phyloP scores from a whole-genome alignment of 2,329 filamentous ascomycete species.

The Endoconidiophora polonica region DNA sequence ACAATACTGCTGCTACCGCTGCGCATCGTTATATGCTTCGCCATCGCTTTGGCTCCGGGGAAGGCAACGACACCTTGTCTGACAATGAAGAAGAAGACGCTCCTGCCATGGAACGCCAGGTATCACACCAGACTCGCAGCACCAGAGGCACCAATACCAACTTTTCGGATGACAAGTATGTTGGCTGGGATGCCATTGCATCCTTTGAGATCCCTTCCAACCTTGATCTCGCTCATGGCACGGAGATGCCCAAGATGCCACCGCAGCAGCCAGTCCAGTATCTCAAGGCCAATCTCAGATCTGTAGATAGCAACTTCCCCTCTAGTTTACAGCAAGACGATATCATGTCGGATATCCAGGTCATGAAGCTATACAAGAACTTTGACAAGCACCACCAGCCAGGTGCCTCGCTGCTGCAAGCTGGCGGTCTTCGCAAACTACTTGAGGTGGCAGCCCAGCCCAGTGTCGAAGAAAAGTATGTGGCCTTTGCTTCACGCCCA shows the following conservation, averaged over 20 bases:
- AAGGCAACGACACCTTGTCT: constrained; percentile 33
- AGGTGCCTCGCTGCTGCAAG: constrained; percentile 38
- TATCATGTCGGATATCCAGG: constrained; percentile 35
- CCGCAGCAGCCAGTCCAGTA: constrained; percentile 40
- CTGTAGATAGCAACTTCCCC: constrained; percentile 39
- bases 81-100: constrained; percentile 37
- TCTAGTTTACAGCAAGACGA: constrained; percentile 34
- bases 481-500: constrained; percentile 28
- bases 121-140: constrained; percentile 47
- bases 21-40: constrained; percentile 45
- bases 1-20: constrained; percentile 44
- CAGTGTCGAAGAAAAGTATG: constrained; percentile 30
- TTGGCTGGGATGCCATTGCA: constrained; percentile 42
- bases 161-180: constrained; percentile 38
- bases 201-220: constrained; percentile 43
- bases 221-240: constrained; percentile 36
- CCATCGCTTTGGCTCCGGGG: constrained; percentile 25
- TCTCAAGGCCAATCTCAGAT: constrained; percentile 38
- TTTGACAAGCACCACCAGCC: constrained; percentile 37
- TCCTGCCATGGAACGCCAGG: constrained; percentile 44
- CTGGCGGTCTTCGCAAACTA: constrained; percentile 35
- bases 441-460: constrained; percentile 37
- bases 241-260: constrained; percentile 41
- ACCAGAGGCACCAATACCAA: constrained; percentile 40
- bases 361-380: constrained; percentile 41